Evolutionary conservation across 345 rosid genomes (phyloP), one percentile per base, ranked within the genome.

Genomic region (Turritis glabra): DNA sequence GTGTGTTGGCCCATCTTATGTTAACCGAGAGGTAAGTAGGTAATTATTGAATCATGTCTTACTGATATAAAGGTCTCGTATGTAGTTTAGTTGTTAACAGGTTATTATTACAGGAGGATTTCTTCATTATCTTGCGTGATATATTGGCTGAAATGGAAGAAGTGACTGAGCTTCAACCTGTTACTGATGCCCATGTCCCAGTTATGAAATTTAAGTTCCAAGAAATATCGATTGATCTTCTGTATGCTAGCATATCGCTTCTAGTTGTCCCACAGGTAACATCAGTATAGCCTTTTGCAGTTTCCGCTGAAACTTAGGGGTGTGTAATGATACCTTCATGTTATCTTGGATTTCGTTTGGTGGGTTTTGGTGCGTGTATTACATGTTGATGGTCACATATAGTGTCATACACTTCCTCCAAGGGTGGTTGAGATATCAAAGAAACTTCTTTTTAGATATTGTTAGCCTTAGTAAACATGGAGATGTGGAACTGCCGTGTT

Each of bases 101-200:
- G 4, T 21, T 18, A 19, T 32, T 73, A 64, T 38, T 14, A n/a
- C 87, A 86, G 93, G 92, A 89, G 75, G 96, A 89, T 73, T 93
- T 91, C 84, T 93, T 93, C 84, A 81, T 85, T 69, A 71, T 80
- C 54, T 80, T 93, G 86, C 91, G 83, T 79, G 82, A 82, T 54
- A 83, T 81, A 27, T 69, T 91, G 63, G 85, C 85, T 43, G 89
- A 87, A 65, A 85, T 84, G 90, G 95, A 88, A 78, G 94, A 89
- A 78, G 89, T 93, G 17, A 83, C 88, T 15, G 97, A 94, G 76
- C 83, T 94, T 57, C 98, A 94, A 69, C 93, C 97, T 22, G 86
- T 94, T 79, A 88, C 98, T 5, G 90, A 94, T 84, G 96, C 97
- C 65, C 91, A 94, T 74, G 98, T 94, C 21, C 97, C 98, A 23